Evolutionary conservation across 2,329 filamentous ascomycete species (phyloP).

Genomic region (Botryotinia narcissicola): DNA sequence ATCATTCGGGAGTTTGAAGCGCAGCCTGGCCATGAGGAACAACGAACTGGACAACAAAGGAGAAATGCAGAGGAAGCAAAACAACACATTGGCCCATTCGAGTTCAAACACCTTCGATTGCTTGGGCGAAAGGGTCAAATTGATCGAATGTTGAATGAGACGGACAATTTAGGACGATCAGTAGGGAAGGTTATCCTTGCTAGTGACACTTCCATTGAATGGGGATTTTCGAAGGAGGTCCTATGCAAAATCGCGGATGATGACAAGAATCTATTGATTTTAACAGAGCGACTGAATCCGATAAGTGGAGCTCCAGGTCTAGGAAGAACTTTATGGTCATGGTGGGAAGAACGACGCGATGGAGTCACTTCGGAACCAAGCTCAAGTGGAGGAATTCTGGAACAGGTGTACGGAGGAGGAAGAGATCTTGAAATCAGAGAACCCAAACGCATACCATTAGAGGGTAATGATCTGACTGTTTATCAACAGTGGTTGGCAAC

Average conservation of each 20-base stretch:
- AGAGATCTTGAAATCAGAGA: conserved; percentile 60
- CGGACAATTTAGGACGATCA: conserved; percentile 44
- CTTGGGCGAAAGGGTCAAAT: conserved; percentile 81
- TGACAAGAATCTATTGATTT: conserved; percentile 76
- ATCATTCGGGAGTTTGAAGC: conserved; percentile 91
- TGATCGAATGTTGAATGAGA: conserved; percentile 59
- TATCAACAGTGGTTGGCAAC: conserved; percentile 94
- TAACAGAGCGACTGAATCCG: conserved; percentile 70
- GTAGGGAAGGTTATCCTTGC: conserved; percentile 78
- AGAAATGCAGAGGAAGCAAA: conserved; percentile 47
- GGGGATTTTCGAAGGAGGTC: conserved; percentile 88
- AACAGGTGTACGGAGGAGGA: conserved; percentile 65
- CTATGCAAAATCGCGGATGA: conserved; percentile 73
- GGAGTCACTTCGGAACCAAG: conserved; percentile 58
- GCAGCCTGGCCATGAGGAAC: conserved; percentile 40
- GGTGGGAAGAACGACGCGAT: conserved; percentile 68
- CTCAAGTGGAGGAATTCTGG: conserved; percentile 55
- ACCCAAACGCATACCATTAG: conserved; percentile 62
- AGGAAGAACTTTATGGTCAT: conserved; percentile 74
- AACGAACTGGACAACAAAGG: conserved; percentile 45
- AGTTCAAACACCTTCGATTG: conserved; percentile 81
- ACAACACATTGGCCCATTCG: conserved; percentile 71
- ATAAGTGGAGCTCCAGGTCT: conserved; percentile 43
- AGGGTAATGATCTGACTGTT: conserved; percentile 70
- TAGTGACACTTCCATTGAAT: conserved; percentile 85